Evolutionary conservation across 352 stramenopile species (phyloP), one percentile per base, ranked within the genome.

Genomic region (Aphanomyces invadans): DNA sequence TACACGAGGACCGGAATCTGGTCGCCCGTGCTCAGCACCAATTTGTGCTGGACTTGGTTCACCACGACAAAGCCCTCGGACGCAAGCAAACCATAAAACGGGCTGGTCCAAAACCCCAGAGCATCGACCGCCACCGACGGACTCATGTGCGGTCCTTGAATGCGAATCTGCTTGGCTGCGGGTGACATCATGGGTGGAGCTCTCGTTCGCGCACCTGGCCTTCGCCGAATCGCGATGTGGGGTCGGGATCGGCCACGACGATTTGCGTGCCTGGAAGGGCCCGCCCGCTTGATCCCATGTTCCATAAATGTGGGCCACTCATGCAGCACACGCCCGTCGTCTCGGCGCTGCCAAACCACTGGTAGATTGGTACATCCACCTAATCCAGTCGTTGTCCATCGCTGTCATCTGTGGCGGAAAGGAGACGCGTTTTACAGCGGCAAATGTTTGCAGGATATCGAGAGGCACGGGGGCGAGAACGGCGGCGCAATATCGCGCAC

Each of bases 11-110:
- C 75, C 7, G 85, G 85, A 3, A 90, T 70, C 78, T 80, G 89
- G 62, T 93, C 83, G 29, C 85, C 85, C 1, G 78, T 90, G 0
- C 78, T 76, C 7, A 93, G 79, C 28, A 93, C 76, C 32, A 91
- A 57, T 59, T 90, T 92, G 48, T 91, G 70, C 19, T 74, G 69
- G 25, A 80, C 15, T 48, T 88, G 80, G 53, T 74, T 87, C 54
- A 90, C 77, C 61, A 79, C 85, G 32, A 93, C 73, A 33, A 92
- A 93, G 0, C 80, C 81, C 23, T 78, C 86, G 0, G 85, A 82
- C 0, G 80, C 87, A 19, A 91, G 63, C 52, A 88, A 82, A 0
- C 80, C 83, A 28, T 76, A 76, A 61, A 89, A 79, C 10, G 64
- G 70, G 19, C 89, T 72, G 17, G 75, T 72, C 1, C 87, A 77